Base-by-base conservation (phyloP, 1,284 basidiomycete species). In the Cutaneotrichosporon daszewskae region DNA sequence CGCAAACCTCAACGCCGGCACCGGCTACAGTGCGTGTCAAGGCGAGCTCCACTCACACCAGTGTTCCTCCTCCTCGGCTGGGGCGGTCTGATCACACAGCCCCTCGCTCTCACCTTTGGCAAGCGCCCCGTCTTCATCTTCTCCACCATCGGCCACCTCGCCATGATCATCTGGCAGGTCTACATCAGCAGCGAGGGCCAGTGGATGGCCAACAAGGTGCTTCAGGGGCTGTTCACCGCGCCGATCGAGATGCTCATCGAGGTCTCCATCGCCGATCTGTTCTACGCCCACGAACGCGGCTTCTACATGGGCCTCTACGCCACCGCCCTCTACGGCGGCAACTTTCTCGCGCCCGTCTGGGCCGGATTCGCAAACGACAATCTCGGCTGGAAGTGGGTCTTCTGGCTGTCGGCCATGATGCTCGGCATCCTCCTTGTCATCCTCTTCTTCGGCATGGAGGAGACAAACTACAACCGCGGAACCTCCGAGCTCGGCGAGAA, bases 1-100 rank as follows among this genome's bases (percentile, higher is more conserved):
- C 18, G 36, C 40, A 3, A 47, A 49, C 5, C 45, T 60, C 25
- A 57, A 58, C 32, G 47, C 41, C 0, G 58, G 58, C 1, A 55
- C 55, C 0, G 57, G 57, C 9, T 50, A 49, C 44, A 45, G 46
- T 45, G 46, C 41, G 49, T 44, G 24, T 23, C 39, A n/a, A 23
- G 16, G 20, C 13, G 20, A 5, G 9, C 12, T 11, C 8, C 5
- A 27, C 46, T 40, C 9, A 40, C 38, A 2, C 1, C 40, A 51
- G 53, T 52, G 46, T 51, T 51, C 40, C 46, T 57, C 5, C 37
- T 57, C 16, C 50, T 58, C n/a, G 58, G 58, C 6, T 54, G 56
- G 44, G 55, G 55, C 10, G 54, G 54, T 3, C 40, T 60, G 6
- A 42, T 60, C 32, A 49, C 48, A 6, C 53, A 57, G 24, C 55